Evolutionary conservation across 2,329 filamentous ascomycete genomes (phyloP).

Genomic region (Fusarium graminum): DNA sequence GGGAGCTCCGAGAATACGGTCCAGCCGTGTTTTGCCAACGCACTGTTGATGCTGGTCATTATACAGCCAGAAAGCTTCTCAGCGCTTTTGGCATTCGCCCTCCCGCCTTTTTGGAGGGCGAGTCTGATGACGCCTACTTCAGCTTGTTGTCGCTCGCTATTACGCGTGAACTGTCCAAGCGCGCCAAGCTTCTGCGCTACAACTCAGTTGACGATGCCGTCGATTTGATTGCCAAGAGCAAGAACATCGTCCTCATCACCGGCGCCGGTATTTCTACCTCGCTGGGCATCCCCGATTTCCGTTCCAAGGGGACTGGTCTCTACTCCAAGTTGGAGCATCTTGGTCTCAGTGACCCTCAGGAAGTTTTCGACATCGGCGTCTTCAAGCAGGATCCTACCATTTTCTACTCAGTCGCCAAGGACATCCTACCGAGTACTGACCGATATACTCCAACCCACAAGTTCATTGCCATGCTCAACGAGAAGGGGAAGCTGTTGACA

Average conservation of each 20-base stretch:
- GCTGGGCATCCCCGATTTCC: conserved; percentile 95
- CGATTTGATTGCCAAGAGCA: conserved; percentile 75
- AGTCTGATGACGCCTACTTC: conserved; percentile 78
- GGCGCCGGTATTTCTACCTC: conserved; percentile 97
- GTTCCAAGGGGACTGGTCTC: conserved; percentile 91
- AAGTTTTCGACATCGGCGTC: conserved; percentile 91
- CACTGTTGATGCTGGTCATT: conserved; percentile 75
- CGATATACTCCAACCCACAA: conserved; percentile 92
- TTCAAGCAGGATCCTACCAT: conserved; percentile 89
- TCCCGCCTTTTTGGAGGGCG: conserved; percentile 78
- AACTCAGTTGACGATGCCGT: conserved; percentile 93
- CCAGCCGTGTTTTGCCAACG: conserved; percentile 80
- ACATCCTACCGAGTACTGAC: conserved; percentile 85
- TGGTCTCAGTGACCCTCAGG: conserved; percentile 85
- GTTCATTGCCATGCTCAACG: conserved; percentile 90
- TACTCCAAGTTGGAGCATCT: conserved; percentile 87
- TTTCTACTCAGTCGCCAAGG: conserved; percentile 92
- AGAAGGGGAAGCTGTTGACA: conserved; percentile 89
- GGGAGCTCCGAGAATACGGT: conserved; percentile 80
- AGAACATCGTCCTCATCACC: conserved; percentile 93
- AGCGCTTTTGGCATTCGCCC: conserved; percentile 86
- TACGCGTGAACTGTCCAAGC: conserved; percentile 82
- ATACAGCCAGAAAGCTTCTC: conserved; percentile 85
- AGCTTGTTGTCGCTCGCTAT: conserved; percentile 81
- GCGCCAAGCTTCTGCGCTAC: conserved; percentile 82